Evolutionary conservation across 2,329 filamentous ascomycete genomes (phyloP).

Genomic region (Ceratocystis harringtonii): DNA sequence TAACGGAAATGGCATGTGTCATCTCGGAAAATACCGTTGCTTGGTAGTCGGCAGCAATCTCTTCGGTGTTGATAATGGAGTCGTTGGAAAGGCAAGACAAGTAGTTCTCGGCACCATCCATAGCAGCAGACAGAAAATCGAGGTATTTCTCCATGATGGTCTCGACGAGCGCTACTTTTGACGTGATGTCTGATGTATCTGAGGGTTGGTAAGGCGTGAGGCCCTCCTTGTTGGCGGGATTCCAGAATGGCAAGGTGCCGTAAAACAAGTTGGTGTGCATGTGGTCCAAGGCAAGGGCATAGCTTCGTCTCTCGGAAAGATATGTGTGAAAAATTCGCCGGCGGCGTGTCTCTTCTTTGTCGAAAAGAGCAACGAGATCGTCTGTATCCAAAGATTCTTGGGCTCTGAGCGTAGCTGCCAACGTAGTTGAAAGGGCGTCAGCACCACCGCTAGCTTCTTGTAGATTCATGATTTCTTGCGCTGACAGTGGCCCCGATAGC

Average conservation of each 20-base stretch:
- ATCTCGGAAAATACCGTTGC: constrained; percentile 53
- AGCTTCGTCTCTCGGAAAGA: constrained; percentile 53
- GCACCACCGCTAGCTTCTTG: constrained; percentile 56
- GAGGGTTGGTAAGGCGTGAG: constrained; percentile 18
- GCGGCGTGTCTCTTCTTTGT: constrained; percentile 45
- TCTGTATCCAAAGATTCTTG: constrained; percentile 36
- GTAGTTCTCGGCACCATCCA: constrained; percentile 34
- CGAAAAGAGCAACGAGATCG: constrained; percentile 43
- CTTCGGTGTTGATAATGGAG: constrained; percentile 34
- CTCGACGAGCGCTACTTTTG: constrained; percentile 12
- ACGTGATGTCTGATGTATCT: constrained; percentile 5
- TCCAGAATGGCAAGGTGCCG: constrained; percentile 26
- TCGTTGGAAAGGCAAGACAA: constrained; percentile 39
- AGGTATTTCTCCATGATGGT: constrained; percentile 30
- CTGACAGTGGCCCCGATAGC: constrained; percentile 55
- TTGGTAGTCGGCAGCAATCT: constrained; percentile 44
- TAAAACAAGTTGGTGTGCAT: constrained; percentile 35
- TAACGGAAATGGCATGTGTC: constrained; percentile 55
- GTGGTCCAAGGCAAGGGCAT: constrained; percentile 49
- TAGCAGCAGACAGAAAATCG: constrained; percentile 32
- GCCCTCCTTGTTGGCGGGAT: not conserved
- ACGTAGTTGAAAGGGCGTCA: constrained; percentile 41
- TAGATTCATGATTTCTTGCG: constrained; percentile 62
- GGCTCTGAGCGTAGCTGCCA: constrained; percentile 39
- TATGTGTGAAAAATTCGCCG: constrained; percentile 57